Conservation (phyloP, 805 yeast genomes). For the Scheffersomyces stipitis region DNA sequence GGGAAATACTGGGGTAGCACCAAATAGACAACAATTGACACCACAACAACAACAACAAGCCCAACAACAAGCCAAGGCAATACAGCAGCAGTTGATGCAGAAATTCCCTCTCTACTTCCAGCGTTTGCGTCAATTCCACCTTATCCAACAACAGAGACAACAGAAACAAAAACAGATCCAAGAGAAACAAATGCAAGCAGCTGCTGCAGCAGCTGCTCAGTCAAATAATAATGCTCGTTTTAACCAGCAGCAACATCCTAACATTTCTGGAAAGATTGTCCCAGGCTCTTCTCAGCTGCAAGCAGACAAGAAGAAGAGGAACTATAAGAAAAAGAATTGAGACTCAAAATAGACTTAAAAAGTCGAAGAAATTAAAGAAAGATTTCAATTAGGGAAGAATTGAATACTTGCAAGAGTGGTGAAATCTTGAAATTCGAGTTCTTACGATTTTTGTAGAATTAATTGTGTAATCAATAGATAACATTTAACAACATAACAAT, state of each 20-base stretch:
- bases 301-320: slow-evolving; percentile 9
- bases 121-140: slow-evolving; percentile 25
- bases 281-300: slow-evolving; percentile 2
- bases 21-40: slow-evolving; percentile 40
- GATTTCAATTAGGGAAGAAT: too few species aligned
- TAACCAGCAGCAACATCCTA: slow-evolving; percentile 2
- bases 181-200: slow-evolving; percentile 1
- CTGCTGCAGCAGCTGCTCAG: neutral
- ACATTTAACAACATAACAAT: too few species aligned
- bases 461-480: too few species aligned
- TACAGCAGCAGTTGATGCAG: slow-evolving; percentile 27
- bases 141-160: slow-evolving; percentile 23
- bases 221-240: neutral
- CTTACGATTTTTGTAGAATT: too few species aligned
- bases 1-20: slow-evolving; percentile 45
- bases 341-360: too few species aligned
- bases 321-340: slow-evolving; percentile 9
- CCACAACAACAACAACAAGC: slow-evolving; percentile 48
- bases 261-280: slow-evolving; percentile 3
- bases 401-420: too few species aligned
- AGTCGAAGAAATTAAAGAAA: too few species aligned
- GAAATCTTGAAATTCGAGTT: too few species aligned
- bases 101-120: slow-evolving; percentile 27
- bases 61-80: slow-evolving; percentile 37
- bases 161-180: slow-evolving; percentile 16